Conservation (phyloP, 306 rosid species). For the Sophora flavescens region DNA sequence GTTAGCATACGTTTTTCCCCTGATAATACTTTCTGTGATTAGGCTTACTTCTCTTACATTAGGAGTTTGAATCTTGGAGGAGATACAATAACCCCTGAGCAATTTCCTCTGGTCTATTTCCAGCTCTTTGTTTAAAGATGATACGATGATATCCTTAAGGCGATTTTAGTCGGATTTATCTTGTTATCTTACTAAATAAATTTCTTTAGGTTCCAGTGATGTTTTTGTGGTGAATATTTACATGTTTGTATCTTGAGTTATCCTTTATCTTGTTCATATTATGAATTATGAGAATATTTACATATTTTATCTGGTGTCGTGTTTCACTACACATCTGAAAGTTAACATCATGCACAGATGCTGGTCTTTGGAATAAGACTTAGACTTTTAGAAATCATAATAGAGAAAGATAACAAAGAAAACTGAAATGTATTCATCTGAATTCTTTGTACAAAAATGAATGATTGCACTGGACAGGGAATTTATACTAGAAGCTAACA, state of each 20-base stretch:
- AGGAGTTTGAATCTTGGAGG: neutral
- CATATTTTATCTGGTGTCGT: neutral
- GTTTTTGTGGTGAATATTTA: neutral
- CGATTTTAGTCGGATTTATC: neutral
- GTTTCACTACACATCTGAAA: conserved; percentile 22
- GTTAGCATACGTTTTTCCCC: conserved; percentile 19
- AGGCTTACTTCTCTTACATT: neutral
- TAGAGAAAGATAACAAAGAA: too few relatives aligned
- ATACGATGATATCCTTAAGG: neutral
- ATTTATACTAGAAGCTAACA: too few relatives aligned
- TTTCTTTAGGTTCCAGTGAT: neutral
- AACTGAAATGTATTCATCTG: too few relatives aligned
- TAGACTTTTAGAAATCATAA: too few relatives aligned
- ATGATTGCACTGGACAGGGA: too few relatives aligned
- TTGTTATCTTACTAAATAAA: neutral
- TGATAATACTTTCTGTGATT: neutral
- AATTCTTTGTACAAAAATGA: too few relatives aligned
- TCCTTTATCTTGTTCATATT: conserved; percentile 1
- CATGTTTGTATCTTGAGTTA: conserved; percentile 7
- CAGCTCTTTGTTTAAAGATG: neutral
- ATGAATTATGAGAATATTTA: neutral
- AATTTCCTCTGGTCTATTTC: neutral
- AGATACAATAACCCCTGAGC: neutral
- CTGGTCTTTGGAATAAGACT: neutral
- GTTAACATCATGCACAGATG: neutral